Percentiles rank a stretch among this genome's conserved stretches.
These are phyloP conservation scores for Pleurotus djamor DNA, from an alignment of 768 basidiomycete genomes.

Conservation along the genomic window DNA sequence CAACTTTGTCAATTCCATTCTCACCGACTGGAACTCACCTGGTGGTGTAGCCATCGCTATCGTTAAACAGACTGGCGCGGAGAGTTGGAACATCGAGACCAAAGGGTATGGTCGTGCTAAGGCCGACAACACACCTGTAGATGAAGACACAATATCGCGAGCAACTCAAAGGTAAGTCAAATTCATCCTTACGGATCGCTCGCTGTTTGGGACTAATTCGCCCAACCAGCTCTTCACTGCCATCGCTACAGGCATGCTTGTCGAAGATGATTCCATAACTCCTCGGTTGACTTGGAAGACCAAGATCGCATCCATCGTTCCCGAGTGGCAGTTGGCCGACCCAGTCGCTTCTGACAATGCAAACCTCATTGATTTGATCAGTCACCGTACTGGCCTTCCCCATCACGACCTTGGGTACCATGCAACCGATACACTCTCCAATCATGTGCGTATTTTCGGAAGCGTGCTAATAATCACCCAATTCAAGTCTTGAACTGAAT, in stretches of 20 bases:
- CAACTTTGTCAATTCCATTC: slow-evolving; percentile 17
- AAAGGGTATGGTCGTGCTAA: slow-evolving; percentile 27
- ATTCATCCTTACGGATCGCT: neutral
- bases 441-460: slow-evolving; percentile 11
- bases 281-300: slow-evolving; percentile 23
- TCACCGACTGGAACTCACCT: slow-evolving; percentile 22
- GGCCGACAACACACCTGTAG: slow-evolving; percentile 17
- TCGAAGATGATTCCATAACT: slow-evolving; percentile 21
- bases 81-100: slow-evolving; percentile 24
- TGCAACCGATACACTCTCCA: slow-evolving; percentile 4
- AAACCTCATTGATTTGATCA: slow-evolving; percentile 21
- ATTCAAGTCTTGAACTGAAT: neutral
- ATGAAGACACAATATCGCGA: slow-evolving; percentile 89
- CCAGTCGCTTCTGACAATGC: slow-evolving; percentile 17
- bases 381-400: slow-evolving; percentile 24
- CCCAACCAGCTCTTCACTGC: slow-evolving; percentile 19
- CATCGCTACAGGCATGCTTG: slow-evolving; percentile 21
- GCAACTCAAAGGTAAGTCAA: slow-evolving; percentile 34
- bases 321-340: slow-evolving; percentile 21
- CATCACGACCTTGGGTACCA: slow-evolving; percentile 17
- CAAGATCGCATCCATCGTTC: slow-evolving; percentile 19
- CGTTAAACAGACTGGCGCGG: slow-evolving; percentile 19
- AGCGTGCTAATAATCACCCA: neutral
- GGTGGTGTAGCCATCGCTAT: slow-evolving; percentile 25
- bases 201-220: neutral